These are phyloP conservation scores for Chalciporus piperatoides DNA, from an alignment of 1,284 basidiomycete genomes.

Conservation along the genomic window DNA sequence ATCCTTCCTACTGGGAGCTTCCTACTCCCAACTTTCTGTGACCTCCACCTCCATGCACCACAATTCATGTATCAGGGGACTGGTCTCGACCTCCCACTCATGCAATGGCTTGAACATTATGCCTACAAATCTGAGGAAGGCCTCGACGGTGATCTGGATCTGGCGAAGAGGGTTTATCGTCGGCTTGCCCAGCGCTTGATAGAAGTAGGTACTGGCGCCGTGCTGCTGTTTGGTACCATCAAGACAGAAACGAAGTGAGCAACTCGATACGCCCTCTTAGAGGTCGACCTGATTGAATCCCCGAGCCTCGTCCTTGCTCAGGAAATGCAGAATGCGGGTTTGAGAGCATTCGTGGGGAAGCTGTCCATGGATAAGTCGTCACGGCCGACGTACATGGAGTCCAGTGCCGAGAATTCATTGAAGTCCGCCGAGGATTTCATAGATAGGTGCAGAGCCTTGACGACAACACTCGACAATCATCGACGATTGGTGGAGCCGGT, in stretches of 20 bases:
- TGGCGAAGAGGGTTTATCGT: conserved; percentile 65
- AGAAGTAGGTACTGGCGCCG: conserved; percentile 72
- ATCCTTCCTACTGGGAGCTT: conserved; percentile 55
- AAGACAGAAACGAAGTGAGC: conserved; percentile 73
- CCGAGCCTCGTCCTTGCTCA: conserved; percentile 69
- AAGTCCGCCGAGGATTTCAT: conserved; percentile 55
- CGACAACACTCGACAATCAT: conserved; percentile 41
- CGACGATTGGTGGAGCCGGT: conserved; percentile 66
- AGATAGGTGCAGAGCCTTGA: conserved; percentile 42
- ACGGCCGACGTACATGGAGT: conserved; percentile 68
- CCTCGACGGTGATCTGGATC: conserved; percentile 56
- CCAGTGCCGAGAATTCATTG: conserved; percentile 48
- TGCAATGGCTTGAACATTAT: conserved; percentile 79
- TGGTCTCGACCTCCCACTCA: conserved; percentile 76
- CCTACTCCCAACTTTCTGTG: conserved; percentile 73
- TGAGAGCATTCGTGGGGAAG: conserved; percentile 80
- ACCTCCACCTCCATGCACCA: conserved; percentile 81
- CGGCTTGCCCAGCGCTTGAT: conserved; percentile 60
- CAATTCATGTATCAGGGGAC: conserved; percentile 85
- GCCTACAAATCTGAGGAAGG: conserved; percentile 76
- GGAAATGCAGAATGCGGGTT: conserved; percentile 64
- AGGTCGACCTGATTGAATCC: neutral
- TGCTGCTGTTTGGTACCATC: conserved; percentile 79
- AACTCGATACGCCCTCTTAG: neutral
- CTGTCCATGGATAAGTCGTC: conserved; percentile 81